Conservation (phyloP, 2,329 filamentous ascomycete genomes). For the Didymellaceae sp. region DNA sequence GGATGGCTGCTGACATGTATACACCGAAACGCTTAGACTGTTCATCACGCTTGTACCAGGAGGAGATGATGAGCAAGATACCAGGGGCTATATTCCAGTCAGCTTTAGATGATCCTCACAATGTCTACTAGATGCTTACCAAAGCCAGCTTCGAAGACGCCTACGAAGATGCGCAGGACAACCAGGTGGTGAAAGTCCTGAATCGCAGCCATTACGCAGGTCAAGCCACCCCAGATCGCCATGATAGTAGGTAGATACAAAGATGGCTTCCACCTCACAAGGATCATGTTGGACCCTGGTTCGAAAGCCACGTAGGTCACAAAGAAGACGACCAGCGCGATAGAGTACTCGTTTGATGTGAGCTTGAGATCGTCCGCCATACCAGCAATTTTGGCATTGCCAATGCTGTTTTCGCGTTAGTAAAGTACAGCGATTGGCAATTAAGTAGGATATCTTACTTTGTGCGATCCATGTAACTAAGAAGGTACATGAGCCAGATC, state of each 20-base stretch:
- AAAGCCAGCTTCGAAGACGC: conserved; percentile 62
- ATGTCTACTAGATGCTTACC: not conserved
- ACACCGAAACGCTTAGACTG: conserved; percentile 63
- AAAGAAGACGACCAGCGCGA: conserved; percentile 62
- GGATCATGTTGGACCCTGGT: conserved; percentile 62
- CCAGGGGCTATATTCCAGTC: conserved; percentile 54
- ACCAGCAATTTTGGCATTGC: conserved; percentile 60
- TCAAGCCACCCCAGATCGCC: conserved; percentile 60
- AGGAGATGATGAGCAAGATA: conserved; percentile 61
- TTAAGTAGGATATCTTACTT: conserved; percentile 30
- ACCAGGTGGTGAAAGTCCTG: conserved; percentile 58
- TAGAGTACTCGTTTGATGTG: conserved; percentile 58
- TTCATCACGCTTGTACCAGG: conserved; percentile 66
- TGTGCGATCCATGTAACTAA: conserved; percentile 56
- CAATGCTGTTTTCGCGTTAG: conserved; percentile 44
- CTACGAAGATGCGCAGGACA: conserved; percentile 61
- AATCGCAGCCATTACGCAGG: conserved; percentile 59
- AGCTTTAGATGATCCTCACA: not conserved
- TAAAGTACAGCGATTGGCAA: not conserved
- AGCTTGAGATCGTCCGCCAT: conserved; percentile 57
- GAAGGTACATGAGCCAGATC: conserved; percentile 59
- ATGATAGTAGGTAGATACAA: conserved; percentile 60
- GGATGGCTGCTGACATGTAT: conserved; percentile 64
- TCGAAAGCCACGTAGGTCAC: conserved; percentile 60
- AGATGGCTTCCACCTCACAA: conserved; percentile 57